These are phyloP conservation scores for Chlamydomonas sphaeroides DNA, from an alignment of 139 green algal species.

Conservation along the genomic window DNA sequence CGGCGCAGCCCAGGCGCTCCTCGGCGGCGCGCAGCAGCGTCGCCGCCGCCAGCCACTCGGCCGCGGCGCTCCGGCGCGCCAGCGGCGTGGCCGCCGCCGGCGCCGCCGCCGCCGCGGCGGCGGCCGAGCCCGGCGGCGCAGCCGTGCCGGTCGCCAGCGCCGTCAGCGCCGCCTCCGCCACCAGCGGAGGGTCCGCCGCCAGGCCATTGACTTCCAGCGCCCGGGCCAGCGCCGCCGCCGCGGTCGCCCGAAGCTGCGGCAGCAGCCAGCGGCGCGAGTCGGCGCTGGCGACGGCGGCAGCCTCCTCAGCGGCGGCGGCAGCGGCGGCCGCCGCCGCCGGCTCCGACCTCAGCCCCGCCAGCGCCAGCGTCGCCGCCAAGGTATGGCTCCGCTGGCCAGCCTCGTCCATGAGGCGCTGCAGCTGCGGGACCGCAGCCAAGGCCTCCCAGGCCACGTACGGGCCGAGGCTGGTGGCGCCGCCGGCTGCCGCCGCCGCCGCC, in stretches of 20 bases:
- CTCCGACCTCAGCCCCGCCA: neutral
- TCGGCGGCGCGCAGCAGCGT: neutral
- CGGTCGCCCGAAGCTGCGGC: constrained; percentile 2
- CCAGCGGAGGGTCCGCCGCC: neutral
- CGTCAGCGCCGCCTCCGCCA: neutral
- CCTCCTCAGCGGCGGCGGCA: too few species aligned
- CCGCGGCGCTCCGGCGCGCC: too few species aligned
- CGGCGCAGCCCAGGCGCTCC: constrained; percentile 11
- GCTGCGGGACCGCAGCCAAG: neutral
- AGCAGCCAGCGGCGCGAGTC: too few species aligned
- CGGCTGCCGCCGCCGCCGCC: too few species aligned
- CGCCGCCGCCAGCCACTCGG: constrained; percentile 37
- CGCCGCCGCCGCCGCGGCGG: neutral
- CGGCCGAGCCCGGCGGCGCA: neutral
- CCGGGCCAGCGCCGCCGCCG: neutral
- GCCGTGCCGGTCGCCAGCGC: neutral
- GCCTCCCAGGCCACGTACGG: neutral
- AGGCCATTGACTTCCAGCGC: neutral
- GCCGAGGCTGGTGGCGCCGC: neutral
- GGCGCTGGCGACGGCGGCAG: too few species aligned
- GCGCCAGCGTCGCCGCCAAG: neutral
- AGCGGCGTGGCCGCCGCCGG: too few species aligned
- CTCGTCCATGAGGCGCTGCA: neutral
- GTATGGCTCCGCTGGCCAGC: neutral
- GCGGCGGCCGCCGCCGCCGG: neutral